Percentiles rank a stretch among this genome's conserved stretches.
phyloP scores from a whole-genome alignment of 208 protist species.

The Wallacemonas collosoma region DNA sequence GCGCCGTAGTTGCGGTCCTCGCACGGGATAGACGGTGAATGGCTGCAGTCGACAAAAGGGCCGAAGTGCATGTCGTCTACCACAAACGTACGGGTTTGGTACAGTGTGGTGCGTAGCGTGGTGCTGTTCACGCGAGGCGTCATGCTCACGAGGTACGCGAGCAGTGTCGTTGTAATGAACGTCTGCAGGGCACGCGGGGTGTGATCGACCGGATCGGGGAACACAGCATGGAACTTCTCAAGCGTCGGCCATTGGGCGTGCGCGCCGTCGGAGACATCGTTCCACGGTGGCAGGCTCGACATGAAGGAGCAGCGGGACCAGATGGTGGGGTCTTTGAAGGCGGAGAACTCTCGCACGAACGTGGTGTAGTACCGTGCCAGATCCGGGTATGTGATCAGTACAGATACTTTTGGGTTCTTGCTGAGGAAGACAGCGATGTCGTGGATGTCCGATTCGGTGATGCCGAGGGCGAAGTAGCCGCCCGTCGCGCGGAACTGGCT shows the following conservation, averaged over 20 bases:
- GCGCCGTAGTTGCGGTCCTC: constrained; percentile 53
- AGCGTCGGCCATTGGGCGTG: constrained; percentile 14
- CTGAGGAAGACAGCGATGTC: constrained; percentile 24
- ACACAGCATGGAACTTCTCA: constrained; percentile 18
- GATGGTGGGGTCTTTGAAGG: constrained; percentile 11
- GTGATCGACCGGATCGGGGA: constrained; percentile 4
- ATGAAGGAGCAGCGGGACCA: constrained; percentile 34
- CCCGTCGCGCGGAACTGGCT: constrained; percentile 11
- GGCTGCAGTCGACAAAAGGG: constrained; percentile 19
- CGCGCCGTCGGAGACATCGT: constrained; percentile 16
- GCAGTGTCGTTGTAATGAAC: constrained; percentile 17
- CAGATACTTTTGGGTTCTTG: constrained; percentile 13
- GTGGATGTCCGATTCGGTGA: constrained; percentile 16
- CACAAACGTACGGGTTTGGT: constrained; percentile 20
- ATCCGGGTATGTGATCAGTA: constrained; percentile 41
- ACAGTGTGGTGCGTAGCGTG: constrained; percentile 27
- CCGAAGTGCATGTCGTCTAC: constrained; percentile 33
- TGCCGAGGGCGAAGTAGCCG: constrained; percentile 23
- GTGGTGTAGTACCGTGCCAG: constrained; percentile 31
- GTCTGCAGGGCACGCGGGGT: constrained; percentile 17
- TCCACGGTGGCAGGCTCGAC: constrained; percentile 53
- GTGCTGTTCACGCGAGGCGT: constrained; percentile 21
- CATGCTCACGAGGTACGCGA: constrained; percentile 12
- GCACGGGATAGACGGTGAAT: constrained; percentile 10
- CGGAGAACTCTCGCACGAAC: constrained; percentile 22